phyloP scores from a whole-genome alignment of 768 basidiomycete genomes.

The Rhizopogon vulgaris region DNA sequence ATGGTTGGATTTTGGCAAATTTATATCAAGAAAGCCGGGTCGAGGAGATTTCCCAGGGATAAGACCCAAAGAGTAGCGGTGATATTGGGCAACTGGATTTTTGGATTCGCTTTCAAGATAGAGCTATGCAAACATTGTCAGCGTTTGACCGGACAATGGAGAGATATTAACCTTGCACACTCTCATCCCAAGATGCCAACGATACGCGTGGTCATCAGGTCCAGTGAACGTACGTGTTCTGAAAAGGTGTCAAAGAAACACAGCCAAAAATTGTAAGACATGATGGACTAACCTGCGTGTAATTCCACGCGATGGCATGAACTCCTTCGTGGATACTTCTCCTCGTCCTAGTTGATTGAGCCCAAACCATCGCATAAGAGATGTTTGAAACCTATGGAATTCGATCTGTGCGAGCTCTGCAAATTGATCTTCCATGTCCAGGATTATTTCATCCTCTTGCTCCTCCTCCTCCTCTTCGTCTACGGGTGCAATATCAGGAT shows the following conservation, averaged over 20 bases:
- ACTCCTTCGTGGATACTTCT: conserved; percentile 3
- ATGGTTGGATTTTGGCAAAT: neutral
- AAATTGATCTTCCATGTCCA: conserved; percentile 6
- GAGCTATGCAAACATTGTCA: neutral
- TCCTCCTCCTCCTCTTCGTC: neutral
- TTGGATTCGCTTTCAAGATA: conserved; percentile 1
- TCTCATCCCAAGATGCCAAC: conserved; percentile 4
- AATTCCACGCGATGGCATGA: conserved; percentile 1
- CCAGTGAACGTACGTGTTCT: conserved; percentile 3
- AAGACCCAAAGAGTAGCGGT: neutral
- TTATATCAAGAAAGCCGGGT: conserved; percentile 3
- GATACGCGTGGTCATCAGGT: conserved; percentile 3
- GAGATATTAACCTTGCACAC: conserved; percentile 1
- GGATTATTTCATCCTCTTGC: neutral
- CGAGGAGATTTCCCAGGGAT: neutral
- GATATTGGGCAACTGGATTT: conserved; percentile 1
- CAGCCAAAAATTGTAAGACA: neutral
- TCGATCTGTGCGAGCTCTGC: conserved; percentile 5
- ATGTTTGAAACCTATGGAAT: conserved; percentile 1
- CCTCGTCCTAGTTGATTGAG: conserved; percentile 1
- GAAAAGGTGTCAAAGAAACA: neutral
- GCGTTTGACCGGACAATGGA: neutral
- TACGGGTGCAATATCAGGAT: neutral
- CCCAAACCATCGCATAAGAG: conserved; percentile 4
- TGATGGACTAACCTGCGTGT: conserved; percentile 1